phyloP scores from a whole-genome alignment of 208 protist genomes.

The Crithidia fasciculata region DNA sequence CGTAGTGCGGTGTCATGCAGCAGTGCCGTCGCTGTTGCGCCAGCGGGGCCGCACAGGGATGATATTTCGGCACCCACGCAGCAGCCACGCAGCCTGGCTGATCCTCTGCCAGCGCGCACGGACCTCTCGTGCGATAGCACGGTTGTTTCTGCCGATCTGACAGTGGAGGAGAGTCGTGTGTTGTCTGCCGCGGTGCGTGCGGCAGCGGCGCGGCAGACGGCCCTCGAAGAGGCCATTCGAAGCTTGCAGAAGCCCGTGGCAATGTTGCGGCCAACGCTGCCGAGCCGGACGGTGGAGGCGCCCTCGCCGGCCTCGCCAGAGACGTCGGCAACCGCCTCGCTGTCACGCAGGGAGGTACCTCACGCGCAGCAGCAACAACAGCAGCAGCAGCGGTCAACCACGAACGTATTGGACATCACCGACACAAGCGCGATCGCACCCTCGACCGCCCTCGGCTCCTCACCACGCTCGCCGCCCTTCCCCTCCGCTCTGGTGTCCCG shows the following conservation, averaged over 20 bases:
- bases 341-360: background rate
- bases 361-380: background rate
- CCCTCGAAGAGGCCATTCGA: conserved; percentile 4
- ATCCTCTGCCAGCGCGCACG: background rate
- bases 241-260: background rate
- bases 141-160: background rate
- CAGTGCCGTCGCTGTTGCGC: no score
- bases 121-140: background rate
- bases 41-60: background rate
- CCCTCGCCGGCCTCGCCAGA: conserved; percentile 4
- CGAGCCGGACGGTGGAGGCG: conserved; percentile 10
- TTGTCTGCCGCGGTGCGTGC: conserved; percentile 19
- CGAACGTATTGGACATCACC: conserved; percentile 12
- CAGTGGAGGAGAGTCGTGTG: conserved; percentile 14
- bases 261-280: background rate
- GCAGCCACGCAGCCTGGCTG: conserved; percentile 8
- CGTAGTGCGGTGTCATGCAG: background rate
- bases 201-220: conserved; percentile 6
- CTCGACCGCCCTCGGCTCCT: background rate
- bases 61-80: background rate
- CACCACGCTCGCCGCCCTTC: background rate
- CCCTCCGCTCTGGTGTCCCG: background rate
- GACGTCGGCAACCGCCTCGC: background rate
- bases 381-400: background rate
- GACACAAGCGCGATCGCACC: background rate